These are phyloP conservation scores for Ceratobasidium sp. DNA, from an alignment of 1,284 basidiomycete species.

Conservation along the genomic window DNA sequence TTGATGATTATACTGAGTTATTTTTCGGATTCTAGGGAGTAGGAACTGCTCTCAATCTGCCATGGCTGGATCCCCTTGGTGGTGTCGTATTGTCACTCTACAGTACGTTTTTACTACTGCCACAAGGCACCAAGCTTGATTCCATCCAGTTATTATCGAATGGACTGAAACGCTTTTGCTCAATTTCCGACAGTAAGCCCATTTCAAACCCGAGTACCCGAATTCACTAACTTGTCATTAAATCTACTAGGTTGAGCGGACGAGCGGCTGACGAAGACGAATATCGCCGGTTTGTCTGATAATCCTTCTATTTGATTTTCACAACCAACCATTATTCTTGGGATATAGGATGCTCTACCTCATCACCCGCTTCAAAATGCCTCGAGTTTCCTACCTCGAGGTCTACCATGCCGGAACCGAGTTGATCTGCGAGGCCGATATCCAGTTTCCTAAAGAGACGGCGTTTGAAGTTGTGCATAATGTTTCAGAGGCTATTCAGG, in stretches of 20 bases:
- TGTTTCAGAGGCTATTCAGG: constrained; percentile 40
- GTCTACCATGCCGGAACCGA: constrained; percentile 39
- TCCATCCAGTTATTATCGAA: constrained; percentile 40
- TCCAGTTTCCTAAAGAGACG: constrained; percentile 33
- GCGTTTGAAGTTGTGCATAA: constrained; percentile 40
- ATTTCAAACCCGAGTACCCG: background rate
- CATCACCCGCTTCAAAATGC: constrained; percentile 36
- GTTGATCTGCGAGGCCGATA: constrained; percentile 33
- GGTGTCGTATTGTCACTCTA: constrained; percentile 42
- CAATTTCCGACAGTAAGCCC: constrained; percentile 38
- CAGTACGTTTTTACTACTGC: constrained; percentile 17
- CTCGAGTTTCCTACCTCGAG: constrained; percentile 38
- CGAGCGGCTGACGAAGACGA: constrained; percentile 25
- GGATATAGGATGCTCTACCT: constrained; percentile 28
- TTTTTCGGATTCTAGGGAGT: constrained; percentile 11
- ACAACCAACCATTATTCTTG: background rate
- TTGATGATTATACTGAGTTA: background rate
- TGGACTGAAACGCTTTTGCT: constrained; percentile 41
- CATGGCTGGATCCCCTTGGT: constrained; percentile 44
- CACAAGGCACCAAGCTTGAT: background rate
- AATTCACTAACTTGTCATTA: background rate
- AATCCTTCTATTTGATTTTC: background rate
- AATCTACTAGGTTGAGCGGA: constrained; percentile 18
- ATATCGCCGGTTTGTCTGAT: constrained; percentile 11
- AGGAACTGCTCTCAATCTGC: constrained; percentile 6